These are phyloP conservation scores for Parathielavia hyrcaniae DNA, from an alignment of 495 filamentous ascomycete species.

Conservation along the genomic window DNA sequence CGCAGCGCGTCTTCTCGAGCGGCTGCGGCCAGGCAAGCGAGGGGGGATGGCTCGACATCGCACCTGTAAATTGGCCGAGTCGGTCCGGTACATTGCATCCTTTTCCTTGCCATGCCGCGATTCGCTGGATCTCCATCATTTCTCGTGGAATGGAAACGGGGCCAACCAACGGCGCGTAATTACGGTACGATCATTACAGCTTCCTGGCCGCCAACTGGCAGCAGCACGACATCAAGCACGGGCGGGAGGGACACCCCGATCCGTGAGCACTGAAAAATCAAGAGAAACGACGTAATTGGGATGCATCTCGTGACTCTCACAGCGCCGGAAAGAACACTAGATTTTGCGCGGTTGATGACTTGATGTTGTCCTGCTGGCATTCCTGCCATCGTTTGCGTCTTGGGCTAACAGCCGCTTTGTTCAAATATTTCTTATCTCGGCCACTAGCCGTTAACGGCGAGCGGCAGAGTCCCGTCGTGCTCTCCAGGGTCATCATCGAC, in stretches of 20 bases:
- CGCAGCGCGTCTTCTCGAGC: background rate
- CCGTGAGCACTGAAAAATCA: too few relatives aligned
- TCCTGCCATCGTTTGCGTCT: too few relatives aligned
- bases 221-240: too few relatives aligned
- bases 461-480: too few relatives aligned
- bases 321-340: background rate
- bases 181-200: background rate
- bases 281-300: background rate
- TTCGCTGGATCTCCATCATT: constrained; percentile 8
- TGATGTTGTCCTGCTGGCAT: too few relatives aligned
- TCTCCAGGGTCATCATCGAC: background rate
- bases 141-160: background rate
- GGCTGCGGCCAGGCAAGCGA: background rate
- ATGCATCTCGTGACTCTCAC: too few relatives aligned
- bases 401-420: too few relatives aligned
- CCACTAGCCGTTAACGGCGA: too few relatives aligned
- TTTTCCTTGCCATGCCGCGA: constrained; percentile 14
- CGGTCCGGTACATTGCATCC: constrained; percentile 30
- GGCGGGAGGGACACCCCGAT: too few relatives aligned
- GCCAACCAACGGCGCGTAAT: constrained; percentile 5
- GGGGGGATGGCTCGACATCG: constrained; percentile 8
- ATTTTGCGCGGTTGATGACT: background rate
- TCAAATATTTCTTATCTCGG: too few relatives aligned
- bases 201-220: too few relatives aligned
- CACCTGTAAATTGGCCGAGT: constrained; percentile 28